Evolutionary conservation across 106 monocot species (phyloP), one percentile per base, ranked within the genome.

Genomic region (Agapanthus africanus): DNA sequence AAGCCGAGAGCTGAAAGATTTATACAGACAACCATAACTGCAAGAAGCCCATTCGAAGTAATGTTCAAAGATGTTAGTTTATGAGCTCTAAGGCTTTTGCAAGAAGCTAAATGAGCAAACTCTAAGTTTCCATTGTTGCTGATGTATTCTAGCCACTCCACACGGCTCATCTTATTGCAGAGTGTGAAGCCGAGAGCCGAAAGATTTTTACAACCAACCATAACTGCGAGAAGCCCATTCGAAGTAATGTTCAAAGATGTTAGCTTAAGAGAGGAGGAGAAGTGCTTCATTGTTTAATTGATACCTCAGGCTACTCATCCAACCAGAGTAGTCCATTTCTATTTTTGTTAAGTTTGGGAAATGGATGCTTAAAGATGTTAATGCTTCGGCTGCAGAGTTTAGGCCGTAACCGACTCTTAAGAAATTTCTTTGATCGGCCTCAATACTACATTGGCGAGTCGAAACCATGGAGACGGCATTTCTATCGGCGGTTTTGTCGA

Each of bases 261-360:
- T 46, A 93, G 70, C 63, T 86, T 80, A 78, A 26, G 86, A 74
- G 72, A 93, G 83, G 40, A 84, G 54, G n/a, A 79, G 72, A 10
- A 93, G 74, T 32, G 74, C 89, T 40, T 81, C 37, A 74, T 86
- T 83, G 47, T 89, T 83, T 26, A 93, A 49, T 62, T 93, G 93
- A 63, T 84, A 81, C 22, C 86, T 86, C 18, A 67, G 64, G 30
- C 40, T 75, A 16, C 82, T 77, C 63, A 66, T 77, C 88, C 93
- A 86, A 56, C 81, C 86, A 39, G 83, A 79, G 69, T 93, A 89
- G 42, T n/a, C 57, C n/a, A 93, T 84, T 50, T 89, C 93, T 6
- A 93, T 32, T 49, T 59, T 77, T 39, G 10, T 64, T 33, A 93
- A 35, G 69, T 89, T 83, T 25, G 63, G 79, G 73, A 89, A 93